Evolutionary conservation across 1,284 basidiomycete genomes (phyloP).

Genomic region (Malassezia nana): DNA sequence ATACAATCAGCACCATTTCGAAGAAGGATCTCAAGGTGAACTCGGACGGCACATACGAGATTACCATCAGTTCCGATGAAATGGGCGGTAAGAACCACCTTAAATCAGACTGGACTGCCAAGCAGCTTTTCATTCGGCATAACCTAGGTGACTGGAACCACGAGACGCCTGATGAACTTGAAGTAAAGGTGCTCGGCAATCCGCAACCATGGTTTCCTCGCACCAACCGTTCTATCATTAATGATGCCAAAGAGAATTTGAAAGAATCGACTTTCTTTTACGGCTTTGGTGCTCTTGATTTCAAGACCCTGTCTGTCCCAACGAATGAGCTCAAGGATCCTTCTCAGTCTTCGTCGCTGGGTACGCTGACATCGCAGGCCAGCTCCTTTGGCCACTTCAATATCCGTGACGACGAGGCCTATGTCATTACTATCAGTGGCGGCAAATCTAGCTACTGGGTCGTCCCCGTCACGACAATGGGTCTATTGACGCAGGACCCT

Average conservation of each 20-base stretch:
- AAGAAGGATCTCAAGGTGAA: constrained; percentile 8
- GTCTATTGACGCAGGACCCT: constrained; percentile 9
- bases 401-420: constrained; percentile 10
- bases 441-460: constrained; percentile 16
- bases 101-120: constrained; percentile 3
- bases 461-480: constrained; percentile 7
- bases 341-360: constrained; percentile 4
- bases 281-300: constrained; percentile 15
- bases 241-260: constrained; percentile 1
- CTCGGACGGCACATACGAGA: constrained; percentile 12
- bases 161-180: constrained; percentile 12
- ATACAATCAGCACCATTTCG: constrained; percentile 5
- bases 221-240: constrained; percentile 3
- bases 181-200: constrained; percentile 4
- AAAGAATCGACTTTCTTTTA: constrained; percentile 15
- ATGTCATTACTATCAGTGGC: constrained; percentile 8
- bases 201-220: not conserved
- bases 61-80: constrained; percentile 7
- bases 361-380: constrained; percentile 17
- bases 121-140: constrained; percentile 14
- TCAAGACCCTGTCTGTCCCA: constrained; percentile 8
- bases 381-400: constrained; percentile 12
- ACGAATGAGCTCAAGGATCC: constrained; percentile 3
- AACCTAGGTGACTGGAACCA: constrained; percentile 16
- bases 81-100: constrained; percentile 6